Base-by-base conservation (phyloP, 2,329 filamentous ascomycete species). In the Pseudonectria buxi region DNA sequence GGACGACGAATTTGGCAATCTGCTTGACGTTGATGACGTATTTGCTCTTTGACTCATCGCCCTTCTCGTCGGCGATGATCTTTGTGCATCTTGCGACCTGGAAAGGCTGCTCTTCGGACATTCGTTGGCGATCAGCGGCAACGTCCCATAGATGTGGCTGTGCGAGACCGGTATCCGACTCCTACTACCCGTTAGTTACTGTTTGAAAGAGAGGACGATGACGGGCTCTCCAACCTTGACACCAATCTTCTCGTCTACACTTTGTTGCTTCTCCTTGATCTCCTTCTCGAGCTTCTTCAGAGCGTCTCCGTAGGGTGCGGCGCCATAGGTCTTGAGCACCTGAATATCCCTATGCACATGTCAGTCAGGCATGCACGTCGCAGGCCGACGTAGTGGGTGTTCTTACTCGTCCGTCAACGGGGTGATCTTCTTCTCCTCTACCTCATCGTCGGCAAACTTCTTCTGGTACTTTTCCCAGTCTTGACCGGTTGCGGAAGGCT, bases 11-110 rank as follows among this genome's bases (percentile, higher is more conserved):
- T 69, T 98, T 98, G 57, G 92, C 92, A 56, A 98, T 98, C 66
- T 98, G 92, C 74, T 98, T 98, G 53, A 98, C 90, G 67, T 98
- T 98, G 76, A 98, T 98, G 56, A 98, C 89, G 71, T 98, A 98
- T 80, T 96, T 98, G 78, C 85, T 94, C 78, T 98, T 98, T 45
- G 94, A 86, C 42, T 86, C 74, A 61, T 96, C 89, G n/a, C 63
- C 63, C 66, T 92, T 90, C 61, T 95, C 89, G 58, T 96, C 90
- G 43, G 88, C 81, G 52, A 98, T 98, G 63, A 98, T 98, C 75
- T 98, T 98, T 41, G 92, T 98, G 74, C 92, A 98, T 57, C 92
- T 78, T 47, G 92, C 92, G 46, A 98, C 92, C 68, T 98, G 92
- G 53, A 96, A 76, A 28, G 92, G 92, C 57, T 98, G 92, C 68